Base-by-base conservation (phyloP, 2,329 filamentous ascomycete genomes). In the Pseudogymnoascus sp. region DNA sequence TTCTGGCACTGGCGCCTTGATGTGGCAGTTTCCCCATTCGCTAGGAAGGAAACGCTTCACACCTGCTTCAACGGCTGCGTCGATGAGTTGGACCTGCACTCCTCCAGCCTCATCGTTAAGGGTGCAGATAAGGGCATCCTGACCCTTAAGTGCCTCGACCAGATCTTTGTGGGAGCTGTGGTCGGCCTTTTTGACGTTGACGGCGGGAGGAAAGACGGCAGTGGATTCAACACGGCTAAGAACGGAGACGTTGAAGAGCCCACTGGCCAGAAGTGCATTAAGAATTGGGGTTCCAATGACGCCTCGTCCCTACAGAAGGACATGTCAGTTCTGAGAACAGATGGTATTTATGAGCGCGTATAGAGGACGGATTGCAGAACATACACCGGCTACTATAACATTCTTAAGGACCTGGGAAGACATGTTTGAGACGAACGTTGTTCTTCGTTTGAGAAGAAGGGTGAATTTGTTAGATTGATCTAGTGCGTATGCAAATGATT, bases 11-110 rank as follows among this genome's bases (percentile, higher is more conserved):
- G 62, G 61, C 14, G 59, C 59, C 19, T 61, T 65, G 26, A 35
- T 43, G 2, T 63, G 63, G 24, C 68, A 63, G n/a, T 8, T 50
- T 0, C 73, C 75, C 50, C 80, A 87, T 63, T 88, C 84, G n/a
- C 80, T 81, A 1, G 84, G 83, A 33, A 87, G 76, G 74, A 86
- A 85, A 14, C 83, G 78, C 69, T 83, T 79, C 6, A 88, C 83
- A n/a, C 83, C 81, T 1, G 84, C 84, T 28, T 78, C 78, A 40
- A 82, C 77, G n/a, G 83, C 79, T 1, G 84, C 85, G 60, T 87
- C 80, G 60, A 87, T 79, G 61, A 86, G 72, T 26, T 61, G 61
- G 14, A 60, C 38, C 35, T 70, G 64, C 2, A 26, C 46, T 26
- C 16, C 59, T 38, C 40, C 53, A n/a, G 31, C 40, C 3, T 19